phyloP scores from a whole-genome alignment of 495 filamentous ascomycete species.

The Hyaloscypha bicolor region DNA sequence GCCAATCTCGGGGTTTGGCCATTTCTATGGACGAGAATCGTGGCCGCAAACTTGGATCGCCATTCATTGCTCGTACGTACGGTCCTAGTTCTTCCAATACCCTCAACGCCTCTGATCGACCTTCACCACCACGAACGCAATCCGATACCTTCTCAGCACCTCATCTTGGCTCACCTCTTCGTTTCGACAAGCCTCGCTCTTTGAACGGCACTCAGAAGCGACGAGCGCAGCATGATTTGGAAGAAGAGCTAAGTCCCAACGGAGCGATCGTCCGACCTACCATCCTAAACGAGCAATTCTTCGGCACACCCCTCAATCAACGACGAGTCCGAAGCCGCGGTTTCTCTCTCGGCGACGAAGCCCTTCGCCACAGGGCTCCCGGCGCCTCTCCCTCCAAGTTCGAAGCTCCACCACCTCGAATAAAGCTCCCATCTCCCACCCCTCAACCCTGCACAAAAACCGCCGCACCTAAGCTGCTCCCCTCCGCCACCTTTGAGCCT shows the following conservation, averaged over 20 bases:
- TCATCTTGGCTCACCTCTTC: conserved; percentile 50
- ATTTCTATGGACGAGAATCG: conserved; percentile 10
- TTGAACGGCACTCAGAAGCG: conserved; percentile 54
- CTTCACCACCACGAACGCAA: conserved; percentile 37
- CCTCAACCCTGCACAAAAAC: conserved; percentile 9
- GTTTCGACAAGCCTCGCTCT: conserved; percentile 46
- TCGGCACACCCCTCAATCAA: conserved; percentile 42
- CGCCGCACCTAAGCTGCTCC: conserved; percentile 20
- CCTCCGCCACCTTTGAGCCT: conserved; percentile 29
- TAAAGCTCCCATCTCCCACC: conserved; percentile 9
- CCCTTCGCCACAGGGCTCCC: conserved; percentile 17
- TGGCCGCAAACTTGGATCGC: conserved; percentile 48
- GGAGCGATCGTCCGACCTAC: conserved; percentile 48
- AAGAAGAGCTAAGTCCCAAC: conserved; percentile 49
- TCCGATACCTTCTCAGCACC: conserved; percentile 47
- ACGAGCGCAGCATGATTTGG: conserved; percentile 48
- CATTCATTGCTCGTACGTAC: conserved; percentile 60
- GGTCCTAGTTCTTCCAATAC: conserved; percentile 47
- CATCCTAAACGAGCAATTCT: conserved; percentile 50
- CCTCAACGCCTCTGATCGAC: conserved; percentile 30
- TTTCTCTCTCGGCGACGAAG: conserved; percentile 59
- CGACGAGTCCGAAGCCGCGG: conserved; percentile 54
- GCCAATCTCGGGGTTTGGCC: conserved; percentile 13
- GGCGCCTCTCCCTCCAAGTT: conserved; percentile 1
- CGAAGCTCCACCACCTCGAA: conserved; percentile 35